Evolutionary conservation across 2,329 filamentous ascomycete genomes (phyloP).

Genomic region (Talaromyces islandicus): DNA sequence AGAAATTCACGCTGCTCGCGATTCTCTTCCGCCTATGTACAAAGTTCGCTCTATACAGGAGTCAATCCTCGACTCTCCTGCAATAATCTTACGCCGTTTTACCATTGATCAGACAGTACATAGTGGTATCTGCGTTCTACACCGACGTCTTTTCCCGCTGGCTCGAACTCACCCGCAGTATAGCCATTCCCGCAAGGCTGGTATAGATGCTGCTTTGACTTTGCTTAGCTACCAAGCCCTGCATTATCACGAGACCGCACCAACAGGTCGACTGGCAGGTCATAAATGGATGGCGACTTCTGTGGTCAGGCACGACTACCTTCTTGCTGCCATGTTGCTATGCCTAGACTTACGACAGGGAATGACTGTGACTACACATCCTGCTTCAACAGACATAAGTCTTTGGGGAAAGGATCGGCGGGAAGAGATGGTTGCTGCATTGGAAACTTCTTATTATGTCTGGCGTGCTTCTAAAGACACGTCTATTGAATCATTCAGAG

Average conservation of each 20-base stretch:
- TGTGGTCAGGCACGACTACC: conserved; percentile 72
- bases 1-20: conserved; percentile 45
- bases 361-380: conserved; percentile 12
- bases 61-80: conserved; percentile 59
- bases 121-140: conserved; percentile 76
- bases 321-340: conserved; percentile 74
- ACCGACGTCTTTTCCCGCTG: conserved; percentile 70
- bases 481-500: conserved; percentile 82
- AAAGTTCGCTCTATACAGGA: conserved; percentile 66
- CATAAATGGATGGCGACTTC: conserved; percentile 75
- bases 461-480: conserved; percentile 68
- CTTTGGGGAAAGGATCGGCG: conserved; percentile 41
- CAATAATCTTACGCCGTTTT: conserved; percentile 68
- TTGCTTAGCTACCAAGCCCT: conserved; percentile 69
- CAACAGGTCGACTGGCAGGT: conserved; percentile 62
- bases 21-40: conserved; percentile 68
- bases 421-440: conserved; percentile 65
- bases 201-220: conserved; percentile 73
- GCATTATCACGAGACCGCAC: conserved; percentile 65
- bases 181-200: conserved; percentile 67
- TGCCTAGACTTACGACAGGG: conserved; percentile 67
- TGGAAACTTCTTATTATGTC: conserved; percentile 67
- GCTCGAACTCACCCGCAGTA: conserved; percentile 70
- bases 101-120: conserved; percentile 46
- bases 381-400: conserved; percentile 19